A percentile compares a stretch with the other conserved stretches of the same genome.
Conservation (phyloP, 2,329 filamentous ascomycete genomes). For the Cladophialophora yegresii region DNA sequence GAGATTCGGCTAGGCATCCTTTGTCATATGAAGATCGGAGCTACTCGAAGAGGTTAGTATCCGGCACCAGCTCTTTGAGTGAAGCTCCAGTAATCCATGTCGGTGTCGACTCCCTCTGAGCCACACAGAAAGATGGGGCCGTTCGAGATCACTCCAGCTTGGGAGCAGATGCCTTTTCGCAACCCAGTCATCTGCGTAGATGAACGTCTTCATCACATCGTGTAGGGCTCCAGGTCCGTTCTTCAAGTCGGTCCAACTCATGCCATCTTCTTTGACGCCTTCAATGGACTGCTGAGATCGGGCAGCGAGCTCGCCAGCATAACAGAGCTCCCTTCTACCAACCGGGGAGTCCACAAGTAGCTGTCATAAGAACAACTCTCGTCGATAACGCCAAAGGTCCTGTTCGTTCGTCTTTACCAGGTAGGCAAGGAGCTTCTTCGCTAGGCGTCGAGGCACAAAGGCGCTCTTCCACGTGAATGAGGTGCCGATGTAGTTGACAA, state of each 20-base stretch:
- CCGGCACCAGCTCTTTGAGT: conserved; percentile 6
- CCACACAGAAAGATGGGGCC: conserved; percentile 1
- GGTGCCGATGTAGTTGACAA: conserved; percentile 15
- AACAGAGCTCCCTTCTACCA: not conserved
- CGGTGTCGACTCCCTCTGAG: conserved; percentile 6
- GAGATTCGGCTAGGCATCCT: conserved; percentile 8
- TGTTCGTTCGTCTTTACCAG: conserved; percentile 6
- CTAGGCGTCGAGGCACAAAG: conserved; percentile 11
- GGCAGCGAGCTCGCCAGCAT: not conserved
- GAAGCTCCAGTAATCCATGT: conserved; percentile 1
- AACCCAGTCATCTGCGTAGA: conserved; percentile 17
- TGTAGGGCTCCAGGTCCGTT: conserved; percentile 11
- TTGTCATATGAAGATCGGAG: conserved; percentile 1
- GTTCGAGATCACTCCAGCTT: conserved; percentile 18
- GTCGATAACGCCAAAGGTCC: conserved; percentile 13
- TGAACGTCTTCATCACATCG: conserved; percentile 7
- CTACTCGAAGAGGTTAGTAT: conserved; percentile 16
- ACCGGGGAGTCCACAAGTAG: conserved; percentile 18
- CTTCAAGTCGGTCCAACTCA: conserved; percentile 10
- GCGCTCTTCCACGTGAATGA: not conserved
- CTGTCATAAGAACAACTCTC: conserved; percentile 20
- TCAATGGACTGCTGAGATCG: conserved; percentile 9
- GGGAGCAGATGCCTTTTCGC: conserved; percentile 10
- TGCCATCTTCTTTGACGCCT: not conserved
- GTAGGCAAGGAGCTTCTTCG: conserved; percentile 9